A percentile compares a stretch with the other conserved stretches of the same genome.
Evolutionary conservation across 2,329 filamentous ascomycete genomes (phyloP).

Genomic region (Fusarium sp.): DNA sequence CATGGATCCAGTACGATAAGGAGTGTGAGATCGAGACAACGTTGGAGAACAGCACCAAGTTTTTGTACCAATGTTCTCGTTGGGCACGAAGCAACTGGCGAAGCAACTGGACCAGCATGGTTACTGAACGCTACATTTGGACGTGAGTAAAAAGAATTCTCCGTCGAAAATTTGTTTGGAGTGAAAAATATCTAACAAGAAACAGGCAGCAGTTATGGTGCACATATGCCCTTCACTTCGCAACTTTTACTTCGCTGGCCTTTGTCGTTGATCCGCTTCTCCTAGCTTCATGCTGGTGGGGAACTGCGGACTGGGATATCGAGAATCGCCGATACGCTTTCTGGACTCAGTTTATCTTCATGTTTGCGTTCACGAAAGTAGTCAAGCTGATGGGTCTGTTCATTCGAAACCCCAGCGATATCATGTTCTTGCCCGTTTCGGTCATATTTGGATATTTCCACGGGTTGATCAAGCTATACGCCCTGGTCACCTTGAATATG

Average conservation of each 20-base stretch:
- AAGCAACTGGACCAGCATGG: slow-evolving; percentile 92
- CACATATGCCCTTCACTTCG: slow-evolving; percentile 91
- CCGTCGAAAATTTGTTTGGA: neutral
- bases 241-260: slow-evolving; percentile 90
- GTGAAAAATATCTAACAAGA: slow-evolving; percentile 32
- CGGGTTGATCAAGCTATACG: slow-evolving; percentile 91
- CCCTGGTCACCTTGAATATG: slow-evolving; percentile 83
- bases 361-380: slow-evolving; percentile 86
- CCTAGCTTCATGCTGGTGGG: slow-evolving; percentile 75
- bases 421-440: slow-evolving; percentile 84
- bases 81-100: slow-evolving; percentile 99
- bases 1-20: slow-evolving; percentile 92
- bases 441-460: slow-evolving; percentile 94
- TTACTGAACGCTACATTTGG: slow-evolving; percentile 86
- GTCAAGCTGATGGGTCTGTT: slow-evolving; percentile 92
- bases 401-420: slow-evolving; percentile 82
- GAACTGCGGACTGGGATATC: slow-evolving; percentile 71
- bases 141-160: slow-evolving; percentile 72
- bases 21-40: slow-evolving; percentile 95
- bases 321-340: slow-evolving; percentile 65
- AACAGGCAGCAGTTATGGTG: slow-evolving; percentile 90
- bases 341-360: slow-evolving; percentile 75
- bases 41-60: slow-evolving; percentile 87
- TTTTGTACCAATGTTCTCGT: slow-evolving; percentile 90
- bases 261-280: slow-evolving; percentile 81